A percentile compares a stretch with the other conserved stretches of the same genome.
phyloP scores from a whole-genome alignment of 257 asterid species.

The Ligustrum vulgare region DNA sequence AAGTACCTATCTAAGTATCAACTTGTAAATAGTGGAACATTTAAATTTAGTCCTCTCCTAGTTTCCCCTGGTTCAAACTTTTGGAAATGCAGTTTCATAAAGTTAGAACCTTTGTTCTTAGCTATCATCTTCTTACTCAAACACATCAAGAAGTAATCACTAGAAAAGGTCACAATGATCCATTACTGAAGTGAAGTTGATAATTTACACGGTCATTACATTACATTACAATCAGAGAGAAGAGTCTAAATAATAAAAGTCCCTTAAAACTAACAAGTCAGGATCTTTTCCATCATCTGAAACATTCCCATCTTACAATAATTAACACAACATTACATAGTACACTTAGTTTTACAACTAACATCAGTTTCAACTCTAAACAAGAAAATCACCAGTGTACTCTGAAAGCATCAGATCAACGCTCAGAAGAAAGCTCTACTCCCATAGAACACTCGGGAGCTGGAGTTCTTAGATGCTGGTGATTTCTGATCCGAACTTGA shows the following conservation, averaged over 20 bases:
- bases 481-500: slow-evolving; percentile 73
- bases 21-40: not conserved
- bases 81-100: not conserved
- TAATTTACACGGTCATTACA: slow-evolving; percentile 18
- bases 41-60: not conserved
- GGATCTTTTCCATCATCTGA: slow-evolving; percentile 30
- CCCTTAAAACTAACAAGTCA: slow-evolving; percentile 33
- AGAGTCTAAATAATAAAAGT: slow-evolving; percentile 17
- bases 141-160: not conserved
- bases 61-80: slow-evolving; percentile 1
- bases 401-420: slow-evolving; percentile 24
- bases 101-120: not conserved
- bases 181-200: slow-evolving; percentile 6
- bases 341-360: slow-evolving; percentile 29
- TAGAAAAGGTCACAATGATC: not conserved
- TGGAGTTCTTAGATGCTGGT: slow-evolving; percentile 65
- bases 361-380: slow-evolving; percentile 49
- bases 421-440: slow-evolving; percentile 96
- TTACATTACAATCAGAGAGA: slow-evolving; percentile 16
- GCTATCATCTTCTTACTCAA: not conserved
- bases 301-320: slow-evolving; percentile 30
- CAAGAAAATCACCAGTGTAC: slow-evolving; percentile 32
- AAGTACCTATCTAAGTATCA: slow-evolving; percentile 54
- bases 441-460: slow-evolving; percentile 90
- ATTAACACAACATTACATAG: slow-evolving; percentile 34